phyloP scores from a whole-genome alignment of 768 basidiomycete genomes.

The Psilocybe cubensis region DNA sequence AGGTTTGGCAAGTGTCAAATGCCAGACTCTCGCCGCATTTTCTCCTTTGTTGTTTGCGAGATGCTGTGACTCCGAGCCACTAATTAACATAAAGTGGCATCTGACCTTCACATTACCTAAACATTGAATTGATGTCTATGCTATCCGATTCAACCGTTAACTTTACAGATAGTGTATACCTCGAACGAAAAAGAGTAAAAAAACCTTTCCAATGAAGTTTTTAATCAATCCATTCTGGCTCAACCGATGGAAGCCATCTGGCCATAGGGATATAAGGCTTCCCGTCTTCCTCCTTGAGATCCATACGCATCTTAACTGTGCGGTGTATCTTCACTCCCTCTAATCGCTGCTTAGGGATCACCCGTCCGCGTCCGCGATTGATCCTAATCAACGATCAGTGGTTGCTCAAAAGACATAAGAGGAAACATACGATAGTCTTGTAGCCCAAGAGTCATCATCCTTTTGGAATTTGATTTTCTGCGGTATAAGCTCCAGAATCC shows the following conservation, averaged over 20 bases:
- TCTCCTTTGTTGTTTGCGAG: too few relatives aligned
- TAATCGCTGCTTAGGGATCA: slow-evolving; percentile 40
- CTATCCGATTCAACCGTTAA: too few relatives aligned
- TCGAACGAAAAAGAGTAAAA: too few relatives aligned
- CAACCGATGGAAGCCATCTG: slow-evolving; percentile 30
- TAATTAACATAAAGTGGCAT: too few relatives aligned
- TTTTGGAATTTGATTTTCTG: slow-evolving; percentile 43
- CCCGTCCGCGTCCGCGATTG: slow-evolving; percentile 46
- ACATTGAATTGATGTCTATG: too few relatives aligned
- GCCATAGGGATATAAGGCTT: slow-evolving; percentile 43
- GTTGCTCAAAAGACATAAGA: neutral
- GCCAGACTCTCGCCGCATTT: too few relatives aligned
- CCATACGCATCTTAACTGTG: slow-evolving; percentile 49
- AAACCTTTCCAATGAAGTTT: too few relatives aligned
- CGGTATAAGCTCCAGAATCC: slow-evolving; percentile 62
- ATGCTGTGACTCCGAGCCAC: too few relatives aligned
- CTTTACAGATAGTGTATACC: too few relatives aligned
- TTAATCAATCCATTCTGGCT: slow-evolving; percentile 45
- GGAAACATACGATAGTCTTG: slow-evolving; percentile 37
- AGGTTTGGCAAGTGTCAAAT: too few relatives aligned
- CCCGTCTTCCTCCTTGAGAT: slow-evolving; percentile 26
- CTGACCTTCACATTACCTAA: too few relatives aligned
- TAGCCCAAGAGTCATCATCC: slow-evolving; percentile 42
- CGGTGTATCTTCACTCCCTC: slow-evolving; percentile 47
- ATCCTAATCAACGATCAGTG: slow-evolving; percentile 25